Evolutionary conservation across 2,329 filamentous ascomycete genomes (phyloP), one percentile per base, ranked within the genome.

Genomic region (Epichloe amarillans): DNA sequence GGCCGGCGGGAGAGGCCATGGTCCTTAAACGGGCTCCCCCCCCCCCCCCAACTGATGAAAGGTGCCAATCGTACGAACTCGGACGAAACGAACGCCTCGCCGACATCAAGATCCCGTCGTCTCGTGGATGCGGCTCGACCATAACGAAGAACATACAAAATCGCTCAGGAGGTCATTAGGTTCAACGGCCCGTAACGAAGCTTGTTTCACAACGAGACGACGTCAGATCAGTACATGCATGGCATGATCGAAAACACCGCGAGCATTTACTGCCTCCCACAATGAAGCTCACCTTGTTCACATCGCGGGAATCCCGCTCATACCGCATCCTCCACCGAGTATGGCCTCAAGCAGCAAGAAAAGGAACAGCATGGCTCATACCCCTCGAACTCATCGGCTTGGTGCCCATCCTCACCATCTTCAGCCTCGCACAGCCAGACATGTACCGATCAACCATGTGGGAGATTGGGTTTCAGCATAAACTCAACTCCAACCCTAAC

Each of bases 401-500:
- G 23, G 72, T 91, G 51, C 75, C 80, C 15, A 69, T 78, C 47
- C 75, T 91, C 55, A 75, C 85, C 38, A 73, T 90, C 49, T 86
- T 85, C 62, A 84, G 80, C 57, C 80, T 90, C 60, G 77, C 84
- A 36, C 81, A 85, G 57, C 85, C 86, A 15, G 77, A 89, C 63
- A 73, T 82, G 50, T 90, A 83, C 65, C 79, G 86, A 45, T 82
- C 80, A 8, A 77, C 75, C 56, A 70, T 90, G 59, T 91, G 86
- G 86, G 71, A 75, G 61, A 80, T 88, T 59, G 86, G 86, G 55
- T 80, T 73, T 53, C 74, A 83, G 50, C 72, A 85, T 62, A 77
- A 79, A 54, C 86, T 85, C 72, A 90, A 90, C 67, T 88, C 84
- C 54, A 81, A 80, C 58, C 85, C 86, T 14, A 75, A 70, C 54